A percentile compares a stretch with the other conserved stretches of the same genome.
Conservation (phyloP, 331 rosid species). For the Cydonia oblonga region DNA sequence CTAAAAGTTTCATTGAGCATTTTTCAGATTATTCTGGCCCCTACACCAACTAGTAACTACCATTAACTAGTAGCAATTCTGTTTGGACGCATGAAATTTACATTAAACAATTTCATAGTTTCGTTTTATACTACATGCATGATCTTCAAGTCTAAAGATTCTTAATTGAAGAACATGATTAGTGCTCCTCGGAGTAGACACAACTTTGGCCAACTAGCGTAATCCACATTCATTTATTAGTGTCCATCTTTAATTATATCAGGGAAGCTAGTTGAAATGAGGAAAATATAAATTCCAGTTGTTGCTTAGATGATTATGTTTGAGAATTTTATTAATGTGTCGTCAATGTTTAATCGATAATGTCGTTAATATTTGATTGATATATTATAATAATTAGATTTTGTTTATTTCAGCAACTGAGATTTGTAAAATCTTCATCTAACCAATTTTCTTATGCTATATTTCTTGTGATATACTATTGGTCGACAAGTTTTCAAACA, state of each 20-base stretch:
- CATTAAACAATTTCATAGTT: background rate
- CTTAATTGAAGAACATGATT: background rate
- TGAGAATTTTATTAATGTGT: no score
- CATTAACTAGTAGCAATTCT: background rate
- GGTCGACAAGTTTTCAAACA: background rate
- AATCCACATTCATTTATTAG: background rate
- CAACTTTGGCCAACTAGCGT: background rate
- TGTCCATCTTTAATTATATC: background rate
- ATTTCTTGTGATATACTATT: background rate
- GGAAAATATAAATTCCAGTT: background rate
- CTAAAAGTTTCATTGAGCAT: background rate
- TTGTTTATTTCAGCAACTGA: no score
- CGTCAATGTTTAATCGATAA: background rate
- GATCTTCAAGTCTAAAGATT: background rate
- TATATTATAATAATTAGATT: background rate
- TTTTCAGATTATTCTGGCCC: background rate
- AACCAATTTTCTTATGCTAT: background rate
- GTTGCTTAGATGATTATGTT: background rate
- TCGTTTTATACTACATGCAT: background rate
- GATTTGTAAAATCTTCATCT: background rate
- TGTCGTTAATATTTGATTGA: background rate
- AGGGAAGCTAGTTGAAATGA: background rate
- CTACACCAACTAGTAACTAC: background rate
- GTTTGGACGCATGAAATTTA: background rate
- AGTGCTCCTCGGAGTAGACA: background rate